phyloP scores from a whole-genome alignment of 148 eudicot genomes.

The Spergularia bocconei region DNA sequence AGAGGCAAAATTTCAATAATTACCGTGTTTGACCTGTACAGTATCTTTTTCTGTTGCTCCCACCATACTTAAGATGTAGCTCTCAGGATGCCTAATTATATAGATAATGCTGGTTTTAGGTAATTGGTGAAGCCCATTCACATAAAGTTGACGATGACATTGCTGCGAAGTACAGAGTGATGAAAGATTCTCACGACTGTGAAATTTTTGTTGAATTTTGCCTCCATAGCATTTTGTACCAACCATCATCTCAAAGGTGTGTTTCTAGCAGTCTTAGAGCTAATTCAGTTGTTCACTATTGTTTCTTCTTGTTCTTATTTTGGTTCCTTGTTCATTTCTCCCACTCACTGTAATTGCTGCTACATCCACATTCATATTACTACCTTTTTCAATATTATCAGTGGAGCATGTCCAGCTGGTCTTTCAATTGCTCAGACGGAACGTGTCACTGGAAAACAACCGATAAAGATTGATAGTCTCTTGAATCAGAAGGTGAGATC shows the following conservation, averaged over 20 bases:
- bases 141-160: slow-evolving; percentile 52
- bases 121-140: slow-evolving; percentile 78
- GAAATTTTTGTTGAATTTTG: slow-evolving; percentile 88
- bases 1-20: neutral
- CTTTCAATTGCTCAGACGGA: slow-evolving; percentile 68
- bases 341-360: slow-evolving; percentile 13
- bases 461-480: slow-evolving; percentile 48
- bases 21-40: neutral
- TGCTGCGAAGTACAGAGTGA: slow-evolving; percentile 52
- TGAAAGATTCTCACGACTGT: slow-evolving; percentile 51
- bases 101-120: slow-evolving; percentile 43
- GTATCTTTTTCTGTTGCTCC: neutral
- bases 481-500: slow-evolving; percentile 59
- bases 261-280: slow-evolving; percentile 12
- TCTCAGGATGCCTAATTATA: slow-evolving; percentile 1
- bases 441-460: slow-evolving; percentile 75
- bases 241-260: slow-evolving; percentile 72
- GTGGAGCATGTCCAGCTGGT: slow-evolving; percentile 80
- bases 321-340: neutral
- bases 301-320: neutral
- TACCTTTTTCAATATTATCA: slow-evolving; percentile 27
- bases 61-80: neutral
- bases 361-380: neutral
- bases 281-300: neutral
- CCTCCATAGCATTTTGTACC: slow-evolving; percentile 67